A percentile compares a stretch with the other conserved stretches of the same genome.
Conservation (phyloP, 1,284 basidiomycete species). For the Fomitopsis betulina region DNA sequence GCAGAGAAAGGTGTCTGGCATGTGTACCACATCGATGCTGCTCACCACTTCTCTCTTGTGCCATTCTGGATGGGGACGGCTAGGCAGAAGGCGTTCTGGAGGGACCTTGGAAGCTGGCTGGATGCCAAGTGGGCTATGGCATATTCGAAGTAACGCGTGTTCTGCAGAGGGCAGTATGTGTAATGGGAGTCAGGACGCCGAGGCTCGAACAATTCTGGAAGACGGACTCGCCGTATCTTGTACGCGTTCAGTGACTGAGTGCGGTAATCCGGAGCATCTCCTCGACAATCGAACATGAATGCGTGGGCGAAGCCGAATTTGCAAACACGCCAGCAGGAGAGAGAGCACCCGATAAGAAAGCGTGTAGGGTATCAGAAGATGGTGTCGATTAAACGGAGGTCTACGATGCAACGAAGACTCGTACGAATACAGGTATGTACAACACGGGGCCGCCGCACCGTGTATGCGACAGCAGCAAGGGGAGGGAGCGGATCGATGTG, state of each 20-base stretch:
- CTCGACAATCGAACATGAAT: no score
- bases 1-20: conserved; percentile 39
- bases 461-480: background rate
- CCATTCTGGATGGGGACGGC: conserved; percentile 34
- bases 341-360: no score
- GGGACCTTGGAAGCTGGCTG: conserved; percentile 35
- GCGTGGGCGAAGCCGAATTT: no score
- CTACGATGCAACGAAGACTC: background rate
- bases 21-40: conserved; percentile 32
- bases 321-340: no score
- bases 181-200: background rate
- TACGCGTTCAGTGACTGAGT: no score
- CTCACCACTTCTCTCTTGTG: conserved; percentile 38
- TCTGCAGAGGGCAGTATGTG: background rate
- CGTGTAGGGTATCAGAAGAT: background rate
- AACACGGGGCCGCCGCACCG: background rate
- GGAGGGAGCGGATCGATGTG: background rate
- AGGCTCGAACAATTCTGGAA: background rate
- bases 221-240: background rate
- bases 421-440: conserved; percentile 4
- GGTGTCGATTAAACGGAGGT: background rate
- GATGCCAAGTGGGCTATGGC: conserved; percentile 15
- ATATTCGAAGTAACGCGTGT: background rate
- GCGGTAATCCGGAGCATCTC: no score
- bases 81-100: conserved; percentile 38